These are phyloP conservation scores for Incumbomyces lentus DNA, from an alignment of 2,329 filamentous ascomycete species.

Conservation along the genomic window DNA sequence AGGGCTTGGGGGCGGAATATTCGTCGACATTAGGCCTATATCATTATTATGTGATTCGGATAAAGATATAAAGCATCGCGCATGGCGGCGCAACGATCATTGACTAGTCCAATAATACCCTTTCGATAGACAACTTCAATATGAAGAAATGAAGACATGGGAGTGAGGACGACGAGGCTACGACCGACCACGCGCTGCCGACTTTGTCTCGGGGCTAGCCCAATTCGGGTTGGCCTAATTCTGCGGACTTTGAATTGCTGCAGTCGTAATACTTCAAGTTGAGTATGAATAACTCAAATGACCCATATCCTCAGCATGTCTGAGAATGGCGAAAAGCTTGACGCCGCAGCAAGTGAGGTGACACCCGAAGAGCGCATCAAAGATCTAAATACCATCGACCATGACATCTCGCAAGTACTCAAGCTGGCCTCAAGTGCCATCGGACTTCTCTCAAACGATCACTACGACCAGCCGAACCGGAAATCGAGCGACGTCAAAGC, in stretches of 20 bases:
- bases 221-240: too few relatives aligned
- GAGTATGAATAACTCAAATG: too few relatives aligned
- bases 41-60: neutral
- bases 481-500: conserved; percentile 8
- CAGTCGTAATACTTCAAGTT: too few relatives aligned
- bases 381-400: conserved; percentile 69
- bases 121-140: neutral
- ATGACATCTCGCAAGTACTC: conserved; percentile 38
- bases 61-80: neutral
- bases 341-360: neutral
- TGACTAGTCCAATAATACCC: too few relatives aligned
- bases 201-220: neutral
- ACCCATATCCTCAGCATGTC: neutral
- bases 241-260: too few relatives aligned
- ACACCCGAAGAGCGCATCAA: conserved; percentile 62
- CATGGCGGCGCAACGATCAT: too few relatives aligned
- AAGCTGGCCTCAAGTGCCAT: conserved; percentile 52
- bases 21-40: conserved; percentile 6
- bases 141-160: neutral
- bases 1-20: conserved; percentile 40
- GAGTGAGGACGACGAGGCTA: neutral
- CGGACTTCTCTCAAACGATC: conserved; percentile 45
- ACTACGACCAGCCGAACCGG: conserved; percentile 7
- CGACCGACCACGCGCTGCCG: neutral
- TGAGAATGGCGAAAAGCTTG: neutral